Evolutionary conservation across 2,329 filamentous ascomycete species (phyloP).

Genomic region (Penicillium griseofulvum): DNA sequence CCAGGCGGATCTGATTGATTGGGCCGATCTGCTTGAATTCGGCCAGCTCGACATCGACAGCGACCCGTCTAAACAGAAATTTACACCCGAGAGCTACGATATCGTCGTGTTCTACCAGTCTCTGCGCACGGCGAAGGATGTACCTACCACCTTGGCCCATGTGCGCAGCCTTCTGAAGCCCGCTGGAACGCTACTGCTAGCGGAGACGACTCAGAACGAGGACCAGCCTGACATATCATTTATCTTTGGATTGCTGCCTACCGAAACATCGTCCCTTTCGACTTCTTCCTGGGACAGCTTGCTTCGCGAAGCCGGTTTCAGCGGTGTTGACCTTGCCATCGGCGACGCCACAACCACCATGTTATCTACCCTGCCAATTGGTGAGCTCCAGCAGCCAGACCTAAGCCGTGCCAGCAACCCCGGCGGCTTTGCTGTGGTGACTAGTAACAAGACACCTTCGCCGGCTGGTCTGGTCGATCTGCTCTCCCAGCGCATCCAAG

Average conservation of each 20-base stretch:
- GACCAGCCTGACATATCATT: neutral
- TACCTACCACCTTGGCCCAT: neutral
- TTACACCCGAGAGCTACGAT: neutral
- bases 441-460: neutral
- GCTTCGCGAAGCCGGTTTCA: neutral
- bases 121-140: neutral
- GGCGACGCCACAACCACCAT: too few species aligned
- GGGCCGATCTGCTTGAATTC: neutral
- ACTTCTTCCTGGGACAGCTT: neutral
- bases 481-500: neutral
- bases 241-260: too few species aligned
- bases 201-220: neutral
- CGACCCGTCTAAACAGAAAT: neutral
- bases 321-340: neutral
- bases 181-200: neutral
- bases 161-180: neutral
- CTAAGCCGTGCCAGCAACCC: neutral
- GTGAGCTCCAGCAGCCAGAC: neutral
- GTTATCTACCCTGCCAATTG: neutral
- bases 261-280: too few species aligned
- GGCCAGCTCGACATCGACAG: neutral
- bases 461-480: neutral
- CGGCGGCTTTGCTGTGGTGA: too few species aligned
- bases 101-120: neutral
- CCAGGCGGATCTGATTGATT: neutral